Evolutionary conservation across 1,139 yeast species (phyloP), one percentile per base, ranked within the genome.

Genomic region (Scheffersomyces lignicola): DNA sequence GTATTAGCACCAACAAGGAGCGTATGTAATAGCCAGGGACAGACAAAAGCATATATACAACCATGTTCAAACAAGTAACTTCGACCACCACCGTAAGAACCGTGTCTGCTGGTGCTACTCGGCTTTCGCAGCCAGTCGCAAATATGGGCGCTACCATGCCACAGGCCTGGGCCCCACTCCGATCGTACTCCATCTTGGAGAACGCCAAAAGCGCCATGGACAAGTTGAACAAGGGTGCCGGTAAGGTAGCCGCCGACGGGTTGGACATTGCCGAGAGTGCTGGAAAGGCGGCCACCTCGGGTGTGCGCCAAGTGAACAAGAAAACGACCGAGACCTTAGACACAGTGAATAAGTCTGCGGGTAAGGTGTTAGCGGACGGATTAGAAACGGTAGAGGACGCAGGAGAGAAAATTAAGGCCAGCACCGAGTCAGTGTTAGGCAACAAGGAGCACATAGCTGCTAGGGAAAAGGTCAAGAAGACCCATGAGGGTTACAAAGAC

Each of bases 201-300:
- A 42, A 60, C 18, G 69, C 70, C 12, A 67, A 65, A 47, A 60
- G 61, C 18, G 58, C 55, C 7, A 58, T 67, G 39, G 40, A 45
- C 17, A 62, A 58, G 40, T 70, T 60, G 29, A 67, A 67, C 18
- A 45, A 29, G 6, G 37, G 32, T 17, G 7, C 36, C 6, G 44
- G 44, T 4, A 39, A 33, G 24, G 22, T 37, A 11, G 45, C 54
- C 3, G 68, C 70, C 10, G 60, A 56, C 14, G 63, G 65, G 4
- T 53, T 63, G 37, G 65, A 63, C 23, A 47, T 51, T 24, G 65
- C 58, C 11, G 62, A 63, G 43, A 33, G 51, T 15, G 52, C 46
- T 27, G 42, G 42, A 10, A 46, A 52, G 31, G 30, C 39, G 30
- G 40, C 40, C 21, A 27, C 27, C 13, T 51, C 56, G 35, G 52